Percentiles rank a stretch among this genome's conserved stretches.
phyloP scores from a whole-genome alignment of 495 filamentous ascomycete genomes.

The Friedmanniomyces endolithicus region DNA sequence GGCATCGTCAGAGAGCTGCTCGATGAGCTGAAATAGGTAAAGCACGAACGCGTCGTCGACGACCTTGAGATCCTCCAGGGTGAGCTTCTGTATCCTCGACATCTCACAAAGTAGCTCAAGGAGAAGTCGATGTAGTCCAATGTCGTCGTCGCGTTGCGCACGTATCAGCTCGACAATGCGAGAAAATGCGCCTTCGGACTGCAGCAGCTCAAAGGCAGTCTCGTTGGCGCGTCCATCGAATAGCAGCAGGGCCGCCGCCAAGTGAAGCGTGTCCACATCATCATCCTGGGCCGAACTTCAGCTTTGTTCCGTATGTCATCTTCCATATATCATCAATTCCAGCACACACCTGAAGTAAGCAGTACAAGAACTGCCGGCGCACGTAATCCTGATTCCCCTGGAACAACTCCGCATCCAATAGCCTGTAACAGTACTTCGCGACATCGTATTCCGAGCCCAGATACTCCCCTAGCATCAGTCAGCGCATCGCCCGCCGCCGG shows the following conservation, averaged over 20 bases:
- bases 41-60: conserved; percentile 77
- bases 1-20: conserved; percentile 75
- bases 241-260: conserved; percentile 77
- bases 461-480: conserved; percentile 49
- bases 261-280: conserved; percentile 60
- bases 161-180: conserved; percentile 74
- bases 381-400: conserved; percentile 67
- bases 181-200: conserved; percentile 68
- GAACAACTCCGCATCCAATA: conserved; percentile 68
- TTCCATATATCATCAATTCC: not conserved
- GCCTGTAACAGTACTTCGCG: conserved; percentile 67
- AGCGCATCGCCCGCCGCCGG: not conserved
- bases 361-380: conserved; percentile 83
- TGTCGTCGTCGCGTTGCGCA: conserved; percentile 46
- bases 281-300: conserved; percentile 49
- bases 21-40: conserved; percentile 79
- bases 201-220: conserved; percentile 71
- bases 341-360: conserved; percentile 59
- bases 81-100: conserved; percentile 79
- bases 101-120: conserved; percentile 93
- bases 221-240: conserved; percentile 78
- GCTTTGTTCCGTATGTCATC: not conserved
- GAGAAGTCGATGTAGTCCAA: conserved; percentile 63
- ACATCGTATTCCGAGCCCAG: conserved; percentile 76
- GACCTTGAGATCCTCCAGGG: conserved; percentile 56